A percentile compares a stretch with the other conserved stretches of the same genome.
Evolutionary conservation across 495 filamentous ascomycete genomes (phyloP).

Genomic region (Neurospora terricola): DNA sequence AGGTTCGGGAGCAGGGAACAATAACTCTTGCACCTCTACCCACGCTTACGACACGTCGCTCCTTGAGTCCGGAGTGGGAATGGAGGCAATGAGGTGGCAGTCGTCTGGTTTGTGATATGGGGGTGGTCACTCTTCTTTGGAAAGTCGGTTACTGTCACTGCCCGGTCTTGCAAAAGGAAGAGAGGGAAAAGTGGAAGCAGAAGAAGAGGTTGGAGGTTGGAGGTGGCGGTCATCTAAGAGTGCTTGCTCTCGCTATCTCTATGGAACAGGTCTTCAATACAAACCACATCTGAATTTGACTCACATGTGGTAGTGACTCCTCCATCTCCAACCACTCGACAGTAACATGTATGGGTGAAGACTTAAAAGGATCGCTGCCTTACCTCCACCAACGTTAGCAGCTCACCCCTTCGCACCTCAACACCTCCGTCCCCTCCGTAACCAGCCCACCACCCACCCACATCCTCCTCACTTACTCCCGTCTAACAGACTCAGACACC

Average conservation of each 20-base stretch:
- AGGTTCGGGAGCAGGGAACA: neutral
- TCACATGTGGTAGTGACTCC: neutral
- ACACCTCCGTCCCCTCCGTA: neutral
- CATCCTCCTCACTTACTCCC: neutral
- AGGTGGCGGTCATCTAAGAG: neutral
- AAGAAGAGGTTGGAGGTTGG: neutral
- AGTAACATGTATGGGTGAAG: neutral
- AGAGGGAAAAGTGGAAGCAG: neutral
- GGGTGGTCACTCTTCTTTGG: neutral
- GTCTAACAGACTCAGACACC: neutral
- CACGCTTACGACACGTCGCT: neutral
- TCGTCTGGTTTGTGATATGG: neutral
- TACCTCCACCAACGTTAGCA: neutral
- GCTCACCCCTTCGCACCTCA: neutral
- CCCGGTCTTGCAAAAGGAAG: neutral
- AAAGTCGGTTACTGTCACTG: neutral
- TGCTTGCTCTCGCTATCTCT: neutral
- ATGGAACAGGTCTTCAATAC: rapidly evolving
- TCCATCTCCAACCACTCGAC: neutral
- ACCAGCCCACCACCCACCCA: neutral
- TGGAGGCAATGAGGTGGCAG: neutral
- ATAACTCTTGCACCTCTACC: neutral
- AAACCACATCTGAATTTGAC: neutral
- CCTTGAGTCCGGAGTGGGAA: neutral
- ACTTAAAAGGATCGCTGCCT: neutral